Evolutionary conservation across 768 basidiomycete genomes (phyloP).

Genomic region (Porphyrellus cyaneotinctus): DNA sequence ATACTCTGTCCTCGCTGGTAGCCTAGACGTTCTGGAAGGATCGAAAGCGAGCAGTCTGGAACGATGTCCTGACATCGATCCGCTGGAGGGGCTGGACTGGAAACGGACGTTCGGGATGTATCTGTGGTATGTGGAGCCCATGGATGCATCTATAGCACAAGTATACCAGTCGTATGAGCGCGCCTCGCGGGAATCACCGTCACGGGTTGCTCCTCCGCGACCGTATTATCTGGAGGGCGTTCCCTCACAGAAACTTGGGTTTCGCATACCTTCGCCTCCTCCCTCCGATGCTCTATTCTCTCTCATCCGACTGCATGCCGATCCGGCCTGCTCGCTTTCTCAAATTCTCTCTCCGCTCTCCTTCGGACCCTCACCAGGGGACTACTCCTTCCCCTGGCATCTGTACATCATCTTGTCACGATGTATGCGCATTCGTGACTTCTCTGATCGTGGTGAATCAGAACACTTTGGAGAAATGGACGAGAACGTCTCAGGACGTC

Average conservation of each 20-base stretch:
- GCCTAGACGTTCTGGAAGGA: conserved; percentile 56
- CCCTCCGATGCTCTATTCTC: conserved; percentile 74
- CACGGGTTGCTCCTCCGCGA: conserved; percentile 48
- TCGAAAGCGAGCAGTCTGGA: conserved; percentile 48
- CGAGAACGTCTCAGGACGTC: conserved; percentile 41
- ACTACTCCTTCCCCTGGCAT: conserved; percentile 89
- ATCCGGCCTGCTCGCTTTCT: conserved; percentile 66
- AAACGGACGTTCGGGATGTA: conserved; percentile 87
- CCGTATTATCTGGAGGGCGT: conserved; percentile 52
- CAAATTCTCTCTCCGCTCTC: conserved; percentile 68
- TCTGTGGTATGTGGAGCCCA: conserved; percentile 80
- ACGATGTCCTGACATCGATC: conserved; percentile 53
- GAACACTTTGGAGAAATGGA: conserved; percentile 33
- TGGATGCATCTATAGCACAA: conserved; percentile 66
- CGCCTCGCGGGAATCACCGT: conserved; percentile 34
- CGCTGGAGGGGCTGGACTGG: conserved; percentile 84
- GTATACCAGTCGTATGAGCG: conserved; percentile 62
- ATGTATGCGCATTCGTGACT: conserved; percentile 79
- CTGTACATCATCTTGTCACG: conserved; percentile 83
- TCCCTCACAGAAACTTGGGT: conserved; percentile 26
- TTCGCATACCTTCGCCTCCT: conserved; percentile 43
- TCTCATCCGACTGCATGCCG: conserved; percentile 73
- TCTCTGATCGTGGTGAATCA: conserved; percentile 70
- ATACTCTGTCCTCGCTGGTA: conserved; percentile 81
- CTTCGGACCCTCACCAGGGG: conserved; percentile 70